A percentile compares a stretch with the other conserved stretches of the same genome.
phyloP scores from a whole-genome alignment of 1,139 yeast species.

The Scheffersomyces stambukii region DNA sequence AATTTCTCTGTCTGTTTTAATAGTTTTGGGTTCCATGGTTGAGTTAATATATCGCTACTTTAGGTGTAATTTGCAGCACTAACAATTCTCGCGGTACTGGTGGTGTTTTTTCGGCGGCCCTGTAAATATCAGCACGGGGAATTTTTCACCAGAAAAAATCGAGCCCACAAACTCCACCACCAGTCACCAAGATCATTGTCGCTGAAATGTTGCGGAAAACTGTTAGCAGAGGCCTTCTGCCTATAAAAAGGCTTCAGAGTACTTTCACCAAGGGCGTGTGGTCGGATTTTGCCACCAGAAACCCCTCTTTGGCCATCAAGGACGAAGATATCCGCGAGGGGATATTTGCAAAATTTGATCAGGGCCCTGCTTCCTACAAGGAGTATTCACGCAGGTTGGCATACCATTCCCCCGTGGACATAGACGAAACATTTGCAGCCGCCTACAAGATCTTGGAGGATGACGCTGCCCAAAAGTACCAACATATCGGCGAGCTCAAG shows the following conservation, averaged over 20 bases:
- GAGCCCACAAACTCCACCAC: not conserved
- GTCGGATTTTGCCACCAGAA: constrained; percentile 43
- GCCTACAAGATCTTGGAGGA: constrained; percentile 61
- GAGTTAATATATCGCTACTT: too few relatives aligned
- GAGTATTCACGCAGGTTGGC: constrained; percentile 15
- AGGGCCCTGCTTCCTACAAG: constrained; percentile 29
- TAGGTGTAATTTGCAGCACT: too few relatives aligned
- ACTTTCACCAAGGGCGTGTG: constrained; percentile 34
- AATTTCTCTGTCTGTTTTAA: too few relatives aligned
- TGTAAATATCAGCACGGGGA: not conserved
- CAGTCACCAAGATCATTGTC: not conserved
- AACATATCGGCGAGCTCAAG: constrained; percentile 16
- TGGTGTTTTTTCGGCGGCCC: not conserved
- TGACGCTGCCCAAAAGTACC: constrained; percentile 26
- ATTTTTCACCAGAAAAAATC: not conserved
- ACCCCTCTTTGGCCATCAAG: constrained; percentile 33
- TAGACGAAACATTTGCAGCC: constrained; percentile 67
- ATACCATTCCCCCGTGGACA: constrained; percentile 64
- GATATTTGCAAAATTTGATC: constrained; percentile 27
- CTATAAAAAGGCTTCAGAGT: constrained; percentile 7
- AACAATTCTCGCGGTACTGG: not conserved
- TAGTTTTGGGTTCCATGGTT: too few relatives aligned
- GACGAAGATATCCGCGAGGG: constrained; percentile 26
- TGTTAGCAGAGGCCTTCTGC: constrained; percentile 2
- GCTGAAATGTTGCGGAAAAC: constrained; percentile 7